Percentiles rank a stretch among this genome's conserved stretches.
Evolutionary conservation across 768 basidiomycete species (phyloP).

Genomic region (Termitomyces eurrhizus): DNA sequence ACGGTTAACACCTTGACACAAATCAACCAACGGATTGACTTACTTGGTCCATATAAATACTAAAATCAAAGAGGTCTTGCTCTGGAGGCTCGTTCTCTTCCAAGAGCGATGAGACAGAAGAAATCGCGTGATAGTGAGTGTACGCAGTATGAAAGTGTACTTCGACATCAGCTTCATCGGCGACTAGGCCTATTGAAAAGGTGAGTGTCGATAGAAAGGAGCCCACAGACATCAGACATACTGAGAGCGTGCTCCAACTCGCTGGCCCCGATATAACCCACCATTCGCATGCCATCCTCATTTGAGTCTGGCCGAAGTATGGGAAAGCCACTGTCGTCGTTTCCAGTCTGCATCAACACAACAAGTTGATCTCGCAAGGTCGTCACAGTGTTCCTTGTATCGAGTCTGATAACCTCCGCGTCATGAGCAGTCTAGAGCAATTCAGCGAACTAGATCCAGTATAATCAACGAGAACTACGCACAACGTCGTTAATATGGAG

Average conservation of each 20-base stretch:
- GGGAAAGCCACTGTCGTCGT: conserved; percentile 84
- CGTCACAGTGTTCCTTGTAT: conserved; percentile 72
- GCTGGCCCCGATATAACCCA: conserved; percentile 88
- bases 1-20: not conserved
- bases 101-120: conserved; percentile 60
- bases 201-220: not conserved
- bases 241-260: conserved; percentile 93
- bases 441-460: not conserved
- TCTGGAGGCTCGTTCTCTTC: conserved; percentile 32
- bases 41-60: conserved; percentile 88
- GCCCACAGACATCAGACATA: conserved; percentile 31
- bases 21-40: conserved; percentile 4
- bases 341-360: conserved; percentile 49
- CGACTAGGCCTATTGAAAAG: conserved; percentile 58
- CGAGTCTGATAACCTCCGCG: conserved; percentile 68
- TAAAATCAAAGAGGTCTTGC: conserved; percentile 72
- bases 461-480: conserved; percentile 24
- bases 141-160: conserved; percentile 59
- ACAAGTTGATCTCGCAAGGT: conserved; percentile 70
- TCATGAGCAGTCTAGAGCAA: conserved; percentile 55
- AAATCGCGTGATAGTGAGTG: conserved; percentile 39
- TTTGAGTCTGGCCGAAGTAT: conserved; percentile 56
- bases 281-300: conserved; percentile 55
- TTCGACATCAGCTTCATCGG: conserved; percentile 62
- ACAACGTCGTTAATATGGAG: conserved; percentile 78